A percentile compares a stretch with the other conserved stretches of the same genome.
Evolutionary conservation across 2,329 filamentous ascomycete species (phyloP).

Genomic region (Fusarium sp.): DNA sequence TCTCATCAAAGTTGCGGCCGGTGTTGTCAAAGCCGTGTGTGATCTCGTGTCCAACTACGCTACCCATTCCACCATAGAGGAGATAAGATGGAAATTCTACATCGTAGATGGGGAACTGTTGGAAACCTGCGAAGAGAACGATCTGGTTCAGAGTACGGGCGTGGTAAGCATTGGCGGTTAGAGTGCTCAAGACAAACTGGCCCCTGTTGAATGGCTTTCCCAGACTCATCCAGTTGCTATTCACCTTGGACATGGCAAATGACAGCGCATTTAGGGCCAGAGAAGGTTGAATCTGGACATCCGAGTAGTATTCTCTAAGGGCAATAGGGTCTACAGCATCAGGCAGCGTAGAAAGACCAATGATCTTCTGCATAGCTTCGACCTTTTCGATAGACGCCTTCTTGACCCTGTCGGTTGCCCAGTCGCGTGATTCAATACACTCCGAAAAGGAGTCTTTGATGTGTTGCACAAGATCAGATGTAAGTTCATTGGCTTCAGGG

Average conservation of each 20-base stretch:
- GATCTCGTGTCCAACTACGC: constrained; percentile 74
- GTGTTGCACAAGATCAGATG: constrained; percentile 75
- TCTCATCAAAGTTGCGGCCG: constrained; percentile 71
- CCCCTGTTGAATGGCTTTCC: constrained; percentile 69
- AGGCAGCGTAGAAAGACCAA: constrained; percentile 73
- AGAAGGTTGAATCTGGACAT: constrained; percentile 58
- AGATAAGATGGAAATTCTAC: constrained; percentile 71
- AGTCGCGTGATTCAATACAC: constrained; percentile 66
- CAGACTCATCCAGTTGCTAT: constrained; percentile 64
- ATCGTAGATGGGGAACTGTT: constrained; percentile 75
- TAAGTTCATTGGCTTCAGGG: constrained; percentile 69
- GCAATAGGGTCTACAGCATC: constrained; percentile 67
- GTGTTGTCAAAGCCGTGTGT: constrained; percentile 76
- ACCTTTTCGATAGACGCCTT: constrained; percentile 71
- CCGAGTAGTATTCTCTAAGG: constrained; percentile 66
- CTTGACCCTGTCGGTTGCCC: constrained; percentile 72
- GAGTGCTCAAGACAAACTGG: constrained; percentile 68
- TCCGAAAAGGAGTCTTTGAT: constrained; percentile 73
- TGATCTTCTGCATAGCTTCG: constrained; percentile 73
- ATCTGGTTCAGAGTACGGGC: constrained; percentile 72
- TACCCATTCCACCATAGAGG: constrained; percentile 75
- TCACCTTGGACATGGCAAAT: constrained; percentile 58
- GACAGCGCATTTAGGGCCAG: constrained; percentile 69
- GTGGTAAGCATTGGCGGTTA: constrained; percentile 74
- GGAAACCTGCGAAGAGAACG: constrained; percentile 68